Conservation (phyloP, 2,329 filamentous ascomycete genomes). For the Colletotrichum cuscutae region DNA sequence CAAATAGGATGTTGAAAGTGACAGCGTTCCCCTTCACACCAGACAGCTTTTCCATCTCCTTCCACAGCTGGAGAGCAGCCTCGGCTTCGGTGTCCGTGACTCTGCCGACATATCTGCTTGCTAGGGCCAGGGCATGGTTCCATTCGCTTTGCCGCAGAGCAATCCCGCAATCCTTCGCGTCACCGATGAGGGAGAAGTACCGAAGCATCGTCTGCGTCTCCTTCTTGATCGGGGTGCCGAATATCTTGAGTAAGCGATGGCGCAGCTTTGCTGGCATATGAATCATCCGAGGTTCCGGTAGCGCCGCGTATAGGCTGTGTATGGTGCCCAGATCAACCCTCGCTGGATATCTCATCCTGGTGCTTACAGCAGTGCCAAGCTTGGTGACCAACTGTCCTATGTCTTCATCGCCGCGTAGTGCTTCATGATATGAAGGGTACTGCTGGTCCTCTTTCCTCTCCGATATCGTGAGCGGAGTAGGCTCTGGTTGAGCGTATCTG, state of each 20-base stretch:
- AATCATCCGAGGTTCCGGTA: conserved; percentile 64
- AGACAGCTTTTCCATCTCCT: conserved; percentile 84
- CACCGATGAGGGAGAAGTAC: conserved; percentile 85
- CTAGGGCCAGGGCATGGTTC: conserved; percentile 86
- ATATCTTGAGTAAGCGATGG: conserved; percentile 72
- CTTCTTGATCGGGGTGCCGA: conserved; percentile 71
- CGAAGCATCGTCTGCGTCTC: conserved; percentile 75
- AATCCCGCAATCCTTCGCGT: conserved; percentile 80
- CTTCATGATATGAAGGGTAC: conserved; percentile 56
- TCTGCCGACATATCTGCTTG: conserved; percentile 74
- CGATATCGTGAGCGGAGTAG: conserved; percentile 60
- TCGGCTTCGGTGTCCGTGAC: conserved; percentile 70
- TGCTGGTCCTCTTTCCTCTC: conserved; percentile 59
- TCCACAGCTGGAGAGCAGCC: conserved; percentile 82
- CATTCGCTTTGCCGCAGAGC: conserved; percentile 77
- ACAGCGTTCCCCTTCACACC: conserved; percentile 74
- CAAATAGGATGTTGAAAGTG: conserved; percentile 95
- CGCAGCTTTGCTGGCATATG: conserved; percentile 63
- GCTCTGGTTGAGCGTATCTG: conserved; percentile 62
- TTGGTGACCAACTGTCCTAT: conserved; percentile 48
- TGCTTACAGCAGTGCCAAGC: conserved; percentile 53
- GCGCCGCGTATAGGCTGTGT: conserved; percentile 58
- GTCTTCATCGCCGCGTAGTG: conserved; percentile 47
- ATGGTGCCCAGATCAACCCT: conserved; percentile 54
- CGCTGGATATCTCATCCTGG: conserved; percentile 54